phyloP scores from a whole-genome alignment of 2,329 filamentous ascomycete species.

The Fusarium sp. region DNA sequence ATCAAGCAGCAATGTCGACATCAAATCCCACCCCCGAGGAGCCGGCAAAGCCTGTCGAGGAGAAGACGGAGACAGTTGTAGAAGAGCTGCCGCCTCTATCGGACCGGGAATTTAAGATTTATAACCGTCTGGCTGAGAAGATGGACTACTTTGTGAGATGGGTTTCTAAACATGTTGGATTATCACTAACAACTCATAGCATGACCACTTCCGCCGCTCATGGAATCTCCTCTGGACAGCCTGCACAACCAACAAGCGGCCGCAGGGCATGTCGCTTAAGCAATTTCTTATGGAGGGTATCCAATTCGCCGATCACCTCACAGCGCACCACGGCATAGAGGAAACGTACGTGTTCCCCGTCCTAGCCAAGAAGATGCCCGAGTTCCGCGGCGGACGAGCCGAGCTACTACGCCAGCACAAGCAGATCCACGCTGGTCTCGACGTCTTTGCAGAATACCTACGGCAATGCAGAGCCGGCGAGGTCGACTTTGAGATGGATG shows the following conservation, averaged over 20 bases:
- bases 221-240: slow-evolving; percentile 80
- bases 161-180: not conserved
- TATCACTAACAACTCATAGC: slow-evolving; percentile 58
- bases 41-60: slow-evolving; percentile 14
- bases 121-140: slow-evolving; percentile 78
- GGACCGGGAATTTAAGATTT: slow-evolving; percentile 73
- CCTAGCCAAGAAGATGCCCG: slow-evolving; percentile 82
- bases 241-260: slow-evolving; percentile 69
- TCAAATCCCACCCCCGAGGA: slow-evolving; percentile 14
- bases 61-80: slow-evolving; percentile 20
- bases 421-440: slow-evolving; percentile 82
- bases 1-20: slow-evolving; percentile 34
- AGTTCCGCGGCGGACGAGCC: slow-evolving; percentile 69
- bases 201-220: slow-evolving; percentile 79
- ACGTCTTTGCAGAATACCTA: slow-evolving; percentile 75
- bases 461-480: slow-evolving; percentile 72
- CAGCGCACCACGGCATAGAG: slow-evolving; percentile 84
- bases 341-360: slow-evolving; percentile 84
- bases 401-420: slow-evolving; percentile 80
- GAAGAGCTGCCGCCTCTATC: slow-evolving; percentile 70
- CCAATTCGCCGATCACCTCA: slow-evolving; percentile 78
- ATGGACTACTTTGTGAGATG: slow-evolving; percentile 78
- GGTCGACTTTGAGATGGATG: slow-evolving; percentile 65
- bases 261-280: slow-evolving; percentile 72
- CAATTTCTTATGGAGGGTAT: slow-evolving; percentile 77